Conservation (phyloP, 495 filamentous ascomycete species). For the Lepidopterella palustris region DNA sequence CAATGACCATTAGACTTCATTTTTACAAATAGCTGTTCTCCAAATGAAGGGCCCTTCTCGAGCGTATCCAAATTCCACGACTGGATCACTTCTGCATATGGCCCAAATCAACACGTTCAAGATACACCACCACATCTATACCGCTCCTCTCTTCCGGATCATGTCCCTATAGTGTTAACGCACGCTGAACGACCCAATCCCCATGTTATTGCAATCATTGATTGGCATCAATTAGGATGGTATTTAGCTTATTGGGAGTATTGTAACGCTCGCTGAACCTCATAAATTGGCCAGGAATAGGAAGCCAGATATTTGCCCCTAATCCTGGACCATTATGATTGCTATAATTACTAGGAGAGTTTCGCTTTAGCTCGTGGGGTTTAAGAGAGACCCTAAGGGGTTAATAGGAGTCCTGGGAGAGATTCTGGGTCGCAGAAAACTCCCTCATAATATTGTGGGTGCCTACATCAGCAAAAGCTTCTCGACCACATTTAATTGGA, state of each 20-base stretch:
- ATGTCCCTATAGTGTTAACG: conserved; percentile 41
- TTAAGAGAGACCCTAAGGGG: too few relatives aligned
- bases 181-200: conserved; percentile 37
- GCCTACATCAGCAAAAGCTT: too few relatives aligned
- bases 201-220: conserved; percentile 38
- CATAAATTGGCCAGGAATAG: not conserved
- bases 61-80: conserved; percentile 42
- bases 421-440: too few relatives aligned
- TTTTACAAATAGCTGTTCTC: not conserved
- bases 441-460: too few relatives aligned
- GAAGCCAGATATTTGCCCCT: conserved; percentile 1
- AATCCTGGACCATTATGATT: conserved; percentile 5
- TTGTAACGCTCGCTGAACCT: conserved; percentile 37
- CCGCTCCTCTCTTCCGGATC: conserved; percentile 39
- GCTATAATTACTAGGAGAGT: not conserved
- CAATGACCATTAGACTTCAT: conserved; percentile 15
- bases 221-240: conserved; percentile 48
- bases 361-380: too few relatives aligned
- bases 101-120: conserved; percentile 26
- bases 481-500: too few relatives aligned
- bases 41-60: conserved; percentile 37
- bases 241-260: conserved; percentile 45
- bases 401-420: too few relatives aligned
- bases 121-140: conserved; percentile 37
- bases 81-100: conserved; percentile 36